Conservation (phyloP, 2,329 filamentous ascomycete genomes). For the Pseudodiploospora longispora region DNA sequence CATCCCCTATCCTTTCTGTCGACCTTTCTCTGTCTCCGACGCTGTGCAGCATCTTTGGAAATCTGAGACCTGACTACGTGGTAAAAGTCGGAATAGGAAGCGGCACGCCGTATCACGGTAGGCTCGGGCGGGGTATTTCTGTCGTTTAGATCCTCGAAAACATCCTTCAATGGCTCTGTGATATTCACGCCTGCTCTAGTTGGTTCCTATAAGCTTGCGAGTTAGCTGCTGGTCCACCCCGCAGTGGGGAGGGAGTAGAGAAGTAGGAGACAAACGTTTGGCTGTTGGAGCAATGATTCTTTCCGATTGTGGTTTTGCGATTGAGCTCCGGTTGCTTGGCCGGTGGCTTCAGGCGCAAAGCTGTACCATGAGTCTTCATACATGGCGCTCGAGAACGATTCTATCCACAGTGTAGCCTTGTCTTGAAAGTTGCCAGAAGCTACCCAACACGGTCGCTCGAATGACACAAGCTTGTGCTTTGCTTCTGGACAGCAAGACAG, state of each 20-base stretch:
- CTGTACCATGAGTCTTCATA: constrained; percentile 83
- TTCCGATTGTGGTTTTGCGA: constrained; percentile 53
- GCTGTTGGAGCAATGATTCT: constrained; percentile 61
- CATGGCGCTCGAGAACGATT: constrained; percentile 39
- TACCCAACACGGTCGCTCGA: too few species aligned
- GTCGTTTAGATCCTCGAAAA: constrained; percentile 49
- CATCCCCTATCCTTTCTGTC: constrained; percentile 35
- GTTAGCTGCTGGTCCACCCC: constrained; percentile 16
- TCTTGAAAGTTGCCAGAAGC: not conserved
- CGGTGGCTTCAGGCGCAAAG: constrained; percentile 56
- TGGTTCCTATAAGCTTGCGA: constrained; percentile 36
- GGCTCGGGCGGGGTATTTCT: constrained; percentile 57
- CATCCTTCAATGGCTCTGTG: constrained; percentile 47
- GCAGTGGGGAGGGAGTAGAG: constrained; percentile 8
- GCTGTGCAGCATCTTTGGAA: constrained; percentile 37
- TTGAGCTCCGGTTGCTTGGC: constrained; percentile 37
- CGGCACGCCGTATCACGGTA: constrained; percentile 56
- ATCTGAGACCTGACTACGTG: constrained; percentile 51
- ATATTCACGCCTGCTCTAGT: constrained; percentile 42
- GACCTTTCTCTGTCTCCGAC: constrained; percentile 29
- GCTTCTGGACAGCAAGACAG: not conserved
- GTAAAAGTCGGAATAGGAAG: constrained; percentile 72
- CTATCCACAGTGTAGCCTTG: constrained; percentile 2
- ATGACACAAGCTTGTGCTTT: constrained; percentile 6
- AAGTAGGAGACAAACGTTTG: constrained; percentile 42